phyloP scores from a whole-genome alignment of 257 asterid genomes.

The Solanum lignicaule region DNA sequence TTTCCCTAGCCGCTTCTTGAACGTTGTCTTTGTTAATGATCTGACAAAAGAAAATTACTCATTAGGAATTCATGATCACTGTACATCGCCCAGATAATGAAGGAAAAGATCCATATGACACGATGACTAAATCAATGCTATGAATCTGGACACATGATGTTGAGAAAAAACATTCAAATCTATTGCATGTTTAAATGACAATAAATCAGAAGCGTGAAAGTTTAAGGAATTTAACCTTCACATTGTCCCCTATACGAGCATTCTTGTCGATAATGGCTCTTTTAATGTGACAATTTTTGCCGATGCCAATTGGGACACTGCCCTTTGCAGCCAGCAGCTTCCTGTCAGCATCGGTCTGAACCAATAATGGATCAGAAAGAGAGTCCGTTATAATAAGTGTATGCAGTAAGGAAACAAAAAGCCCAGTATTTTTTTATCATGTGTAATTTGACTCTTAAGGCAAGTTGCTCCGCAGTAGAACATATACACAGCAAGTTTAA shows the following conservation, averaged over 20 bases:
- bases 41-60: constrained; percentile 16
- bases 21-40: constrained; percentile 60
- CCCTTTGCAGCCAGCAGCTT: constrained; percentile 57
- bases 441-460: neutral
- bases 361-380: neutral
- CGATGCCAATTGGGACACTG: constrained; percentile 80
- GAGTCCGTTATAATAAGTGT: neutral
- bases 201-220: neutral
- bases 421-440: neutral
- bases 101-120: neutral
- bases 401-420: neutral
- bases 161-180: neutral
- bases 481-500: neutral
- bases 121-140: neutral
- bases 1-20: constrained; percentile 94
- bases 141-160: neutral
- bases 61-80: neutral
- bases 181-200: neutral
- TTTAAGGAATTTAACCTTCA: constrained; percentile 35
- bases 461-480: neutral
- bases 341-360: constrained; percentile 82
- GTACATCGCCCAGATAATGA: neutral
- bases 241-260: constrained; percentile 78
- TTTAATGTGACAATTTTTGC: constrained; percentile 67
- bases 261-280: constrained; percentile 93